Evolutionary conservation across 2,329 filamentous ascomycete species (phyloP), one percentile per base, ranked within the genome.

Genomic region (Apiospora malaysiana): DNA sequence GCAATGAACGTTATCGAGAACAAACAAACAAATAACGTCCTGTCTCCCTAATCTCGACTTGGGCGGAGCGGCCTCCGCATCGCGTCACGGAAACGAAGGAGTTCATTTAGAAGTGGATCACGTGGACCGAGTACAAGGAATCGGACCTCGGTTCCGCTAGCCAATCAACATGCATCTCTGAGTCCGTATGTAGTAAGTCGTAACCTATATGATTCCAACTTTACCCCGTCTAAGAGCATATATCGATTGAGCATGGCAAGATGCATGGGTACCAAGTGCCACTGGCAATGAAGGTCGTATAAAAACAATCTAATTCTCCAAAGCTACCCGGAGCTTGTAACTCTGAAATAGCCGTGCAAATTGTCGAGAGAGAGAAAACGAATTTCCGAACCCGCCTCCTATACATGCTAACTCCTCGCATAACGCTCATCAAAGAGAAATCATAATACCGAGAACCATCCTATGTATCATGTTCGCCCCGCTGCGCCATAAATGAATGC

Each of bases 101-200:
- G 56, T 63, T 21, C 56, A 40, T 63, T 63, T 63, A 40, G 32
- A 63, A 63, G 56, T 63, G 56, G 56, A 63, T 63, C 56, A 63
- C 56, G 56, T 63, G 56, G 32, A 27, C 18, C 6, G 27, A 40
- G 40, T 63, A 63, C 32, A 63, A 40, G 56, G 32, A n/a, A 40
- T 40, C 32, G 56, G 32, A 63, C 56, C 56, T 63, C 56, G 56
- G 56, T 32, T 40, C 32, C 56, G 56, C 32, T 18, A 63, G 10
- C 56, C 56, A 63, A 63, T 63, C 0, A 63, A 63, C 18, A 12
- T n/a, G 56, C 32, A n/a, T 63, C 56, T 63, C 18, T 8, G 9
- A 63, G 21, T 63, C 56, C 56, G 56, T 21, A 63, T 63, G 56
- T 63, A 40, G 56, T 63, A 63, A 63, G 56, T 63, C 56, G 18